phyloP scores from a whole-genome alignment of 306 rosid species.

The Begonia fuchsioides region DNA sequence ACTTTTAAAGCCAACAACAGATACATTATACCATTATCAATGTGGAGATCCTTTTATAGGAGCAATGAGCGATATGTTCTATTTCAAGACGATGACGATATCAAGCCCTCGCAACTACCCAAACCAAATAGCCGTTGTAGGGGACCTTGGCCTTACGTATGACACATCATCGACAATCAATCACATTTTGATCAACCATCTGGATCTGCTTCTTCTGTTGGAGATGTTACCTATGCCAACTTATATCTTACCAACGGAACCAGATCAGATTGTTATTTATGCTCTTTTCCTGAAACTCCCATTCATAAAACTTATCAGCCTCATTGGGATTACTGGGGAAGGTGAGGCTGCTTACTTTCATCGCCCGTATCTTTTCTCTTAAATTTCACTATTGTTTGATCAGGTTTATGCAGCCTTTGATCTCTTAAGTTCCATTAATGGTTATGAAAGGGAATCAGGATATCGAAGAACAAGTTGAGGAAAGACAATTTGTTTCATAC shows the following conservation, averaged over 20 bases:
- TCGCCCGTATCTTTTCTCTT: background rate
- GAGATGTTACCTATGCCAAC: conserved; percentile 65
- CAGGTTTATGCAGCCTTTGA: conserved; percentile 76
- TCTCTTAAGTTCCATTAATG: conserved; percentile 71
- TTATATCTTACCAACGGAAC: conserved; percentile 70
- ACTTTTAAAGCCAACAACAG: too few relatives aligned
- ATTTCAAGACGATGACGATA: conserved; percentile 75
- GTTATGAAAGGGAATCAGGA: conserved; percentile 89
- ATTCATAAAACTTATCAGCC: conserved; percentile 86
- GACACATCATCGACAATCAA: conserved; percentile 66
- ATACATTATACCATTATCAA: conserved; percentile 60
- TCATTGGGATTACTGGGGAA: conserved; percentile 98
- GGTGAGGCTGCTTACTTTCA: conserved; percentile 16
- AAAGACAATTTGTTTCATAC: conserved; percentile 58
- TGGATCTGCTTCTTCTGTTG: conserved; percentile 61
- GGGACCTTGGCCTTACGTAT: conserved; percentile 82
- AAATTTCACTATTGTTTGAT: background rate
- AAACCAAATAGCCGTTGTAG: conserved; percentile 64
- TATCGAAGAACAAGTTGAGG: conserved; percentile 55
- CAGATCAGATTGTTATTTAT: conserved; percentile 53
- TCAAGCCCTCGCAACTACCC: conserved; percentile 73
- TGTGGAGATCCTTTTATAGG: conserved; percentile 68
- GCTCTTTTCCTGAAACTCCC: conserved; percentile 67
- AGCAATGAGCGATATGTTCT: conserved; percentile 50
- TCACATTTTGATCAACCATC: conserved; percentile 58